Evolutionary conservation across 2,329 filamentous ascomycete genomes (phyloP), one percentile per base, ranked within the genome.

Genomic region (Talaromyces sp.): DNA sequence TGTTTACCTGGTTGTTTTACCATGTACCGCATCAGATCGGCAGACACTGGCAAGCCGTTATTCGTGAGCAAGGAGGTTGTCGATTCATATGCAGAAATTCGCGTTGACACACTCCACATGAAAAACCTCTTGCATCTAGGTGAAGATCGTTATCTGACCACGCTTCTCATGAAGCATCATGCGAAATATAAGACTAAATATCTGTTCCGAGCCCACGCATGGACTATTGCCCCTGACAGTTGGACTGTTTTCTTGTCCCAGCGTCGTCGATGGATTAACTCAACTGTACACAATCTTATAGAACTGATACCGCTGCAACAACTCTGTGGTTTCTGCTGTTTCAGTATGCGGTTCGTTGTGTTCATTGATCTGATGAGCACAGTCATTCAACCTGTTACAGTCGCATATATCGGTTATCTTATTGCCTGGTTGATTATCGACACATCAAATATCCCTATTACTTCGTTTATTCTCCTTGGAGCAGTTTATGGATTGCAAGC

Each of bases 251-350:
- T 99, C 84, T 82, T 98, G 75, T 99, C 95, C 27, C 95, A 99
- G 79, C 91, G 95, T 82, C 93, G 95, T 81, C 90, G 95, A 74
- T 99, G 95, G 95, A 99, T 99, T 78, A 99, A 99, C 82, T 97
- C 93, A 60, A 99, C 95, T 0, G 91, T 99, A 56, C 95, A 99
- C 83, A 99, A 99, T 75, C 82, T 99, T 64, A 90, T 96, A 64
- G 95, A 99, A 75, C 88, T 99, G 64, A 93, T 98, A 64, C 93
- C 93, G 6, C 82, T 99, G 76, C 86, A 89, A 63, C 90, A 98
- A 74, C 89, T 99, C 56, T 99, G 95, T 76, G 95, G 95, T 78
- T 99, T 99, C 88, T 99, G 95, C 83, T 99, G 95, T 79, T 99
- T 99, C 82, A 96, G 90, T 77, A 99, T 99, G 95, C 89, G 95